phyloP scores from a whole-genome alignment of 2,329 filamentous ascomycete species.

The Trichoderma cornu-damae region DNA sequence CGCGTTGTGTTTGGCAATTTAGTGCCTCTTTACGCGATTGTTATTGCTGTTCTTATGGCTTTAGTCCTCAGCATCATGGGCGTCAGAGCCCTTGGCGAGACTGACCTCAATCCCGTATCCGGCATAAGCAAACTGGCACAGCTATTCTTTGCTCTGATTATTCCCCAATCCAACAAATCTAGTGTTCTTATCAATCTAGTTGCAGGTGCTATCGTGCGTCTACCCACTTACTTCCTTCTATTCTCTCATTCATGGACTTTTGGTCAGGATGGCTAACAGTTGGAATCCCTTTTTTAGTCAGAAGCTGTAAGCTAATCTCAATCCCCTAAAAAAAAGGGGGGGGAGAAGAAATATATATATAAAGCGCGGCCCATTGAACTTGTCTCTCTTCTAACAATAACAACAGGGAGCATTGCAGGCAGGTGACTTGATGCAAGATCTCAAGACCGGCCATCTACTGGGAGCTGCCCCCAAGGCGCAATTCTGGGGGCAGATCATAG shows the following conservation, averaged over 20 bases:
- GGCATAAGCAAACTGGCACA: slow-evolving; percentile 97
- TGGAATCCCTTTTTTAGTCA: slow-evolving; percentile 27
- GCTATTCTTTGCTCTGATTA: slow-evolving; percentile 86
- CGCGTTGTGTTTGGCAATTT: slow-evolving; percentile 77
- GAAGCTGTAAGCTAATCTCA: slow-evolving; percentile 35
- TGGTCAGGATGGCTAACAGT: background rate
- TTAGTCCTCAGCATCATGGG: slow-evolving; percentile 73
- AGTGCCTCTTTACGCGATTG: slow-evolving; percentile 70
- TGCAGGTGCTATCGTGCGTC: slow-evolving; percentile 69
- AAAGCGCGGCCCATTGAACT: background rate
- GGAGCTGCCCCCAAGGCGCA: slow-evolving; percentile 91
- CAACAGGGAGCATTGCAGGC: slow-evolving; percentile 73
- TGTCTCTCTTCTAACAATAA: slow-evolving; percentile 17
- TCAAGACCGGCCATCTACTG: slow-evolving; percentile 91
- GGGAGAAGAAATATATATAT: no score
- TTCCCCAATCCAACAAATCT: slow-evolving; percentile 72
- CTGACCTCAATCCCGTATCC: slow-evolving; percentile 91
- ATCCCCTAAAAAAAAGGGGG: no score
- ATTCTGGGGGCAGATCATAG: slow-evolving; percentile 94
- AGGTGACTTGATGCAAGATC: slow-evolving; percentile 92
- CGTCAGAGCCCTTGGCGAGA: slow-evolving; percentile 67
- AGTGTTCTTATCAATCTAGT: slow-evolving; percentile 94
- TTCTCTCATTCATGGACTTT: background rate
- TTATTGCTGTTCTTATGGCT: slow-evolving; percentile 78
- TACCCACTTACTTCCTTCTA: background rate